Evolutionary conservation across 2,329 filamentous ascomycete genomes (phyloP), one percentile per base, ranked within the genome.

Genomic region (Talaromyces piceae): DNA sequence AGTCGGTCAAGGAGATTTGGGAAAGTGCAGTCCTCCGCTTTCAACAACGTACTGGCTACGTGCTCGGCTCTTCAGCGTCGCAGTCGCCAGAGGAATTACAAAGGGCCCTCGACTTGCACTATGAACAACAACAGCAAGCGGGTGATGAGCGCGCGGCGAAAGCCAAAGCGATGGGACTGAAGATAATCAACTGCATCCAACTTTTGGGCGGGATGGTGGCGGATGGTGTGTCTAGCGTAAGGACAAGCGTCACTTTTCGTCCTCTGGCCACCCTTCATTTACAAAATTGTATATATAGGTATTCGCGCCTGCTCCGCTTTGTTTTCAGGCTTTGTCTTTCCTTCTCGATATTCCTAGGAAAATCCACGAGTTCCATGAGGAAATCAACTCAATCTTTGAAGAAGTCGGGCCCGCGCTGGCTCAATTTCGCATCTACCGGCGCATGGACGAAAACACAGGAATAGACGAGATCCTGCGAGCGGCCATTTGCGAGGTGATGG

Each of bases 81-180:
- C 23, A 25, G 20, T 43, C 39, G 6, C 39, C 39, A 4, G 39
- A 43, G 4, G 39, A 43, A 23, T 12, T 43, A 9, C 39, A 22
- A 13, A 43, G 4, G 13, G 23, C 39, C 39, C 39, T 43, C 20
- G 23, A 43, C 39, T 13, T 43, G 39, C 23, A 43, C 13, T 43
- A 25, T 43, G 39, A 12, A 9, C 39, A 43, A 22, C 39, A 43
- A 16, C 39, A 43, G 39, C 39, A 43, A 16, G 23, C 22, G 9
- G 39, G 13, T 16, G 22, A 25, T 18, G 39, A 5, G 20, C 18
- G n/a, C 20, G 11, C 39, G 12, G 28, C 28, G 7, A 46, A 46
- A 30, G 44, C 44, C 27, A 46, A 46, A 46, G 44, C 31, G 7
- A 30, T 30, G 26, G 44, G 44, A 5, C 26, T 46, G 25, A 46